phyloP scores from a whole-genome alignment of 2,329 filamentous ascomycete genomes.

The Aspergillus tanneri region DNA sequence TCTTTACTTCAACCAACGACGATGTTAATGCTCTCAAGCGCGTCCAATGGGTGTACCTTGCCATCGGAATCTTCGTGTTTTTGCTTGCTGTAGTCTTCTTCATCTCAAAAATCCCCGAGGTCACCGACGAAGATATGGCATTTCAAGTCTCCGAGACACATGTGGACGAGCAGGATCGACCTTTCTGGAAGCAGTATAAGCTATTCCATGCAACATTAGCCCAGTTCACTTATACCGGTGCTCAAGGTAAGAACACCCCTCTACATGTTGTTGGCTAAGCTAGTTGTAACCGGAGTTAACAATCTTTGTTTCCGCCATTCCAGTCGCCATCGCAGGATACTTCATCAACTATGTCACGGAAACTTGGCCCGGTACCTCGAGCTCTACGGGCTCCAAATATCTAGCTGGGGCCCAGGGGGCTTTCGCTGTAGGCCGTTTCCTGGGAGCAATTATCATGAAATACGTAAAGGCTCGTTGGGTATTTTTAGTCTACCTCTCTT shows the following conservation, averaged over 20 bases:
- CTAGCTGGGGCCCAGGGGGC: conserved; percentile 71
- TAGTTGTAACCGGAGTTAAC: conserved; percentile 3
- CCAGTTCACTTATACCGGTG: conserved; percentile 78
- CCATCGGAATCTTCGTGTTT: conserved; percentile 71
- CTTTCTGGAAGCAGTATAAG: conserved; percentile 68
- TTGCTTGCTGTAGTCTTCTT: conserved; percentile 66
- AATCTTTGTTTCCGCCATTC: conserved; percentile 9
- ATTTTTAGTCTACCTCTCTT: conserved; percentile 65
- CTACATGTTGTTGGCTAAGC: neutral
- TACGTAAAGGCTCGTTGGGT: conserved; percentile 67
- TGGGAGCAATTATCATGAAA: conserved; percentile 65
- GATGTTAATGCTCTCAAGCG: conserved; percentile 60
- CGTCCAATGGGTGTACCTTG: conserved; percentile 80
- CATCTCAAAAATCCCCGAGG: conserved; percentile 67
- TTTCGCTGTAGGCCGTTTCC: conserved; percentile 71
- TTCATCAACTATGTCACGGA: conserved; percentile 73
- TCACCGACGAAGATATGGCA: conserved; percentile 69
- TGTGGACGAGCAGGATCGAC: conserved; percentile 56
- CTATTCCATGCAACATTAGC: conserved; percentile 74
- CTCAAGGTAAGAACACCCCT: conserved; percentile 55
- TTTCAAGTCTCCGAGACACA: conserved; percentile 59
- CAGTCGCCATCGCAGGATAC: conserved; percentile 54
- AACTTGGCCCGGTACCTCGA: conserved; percentile 54
- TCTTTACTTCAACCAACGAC: conserved; percentile 65
- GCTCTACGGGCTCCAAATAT: conserved; percentile 63